phyloP scores from a whole-genome alignment of 1,139 yeast genomes.

The Blastobotrys elegans region DNA sequence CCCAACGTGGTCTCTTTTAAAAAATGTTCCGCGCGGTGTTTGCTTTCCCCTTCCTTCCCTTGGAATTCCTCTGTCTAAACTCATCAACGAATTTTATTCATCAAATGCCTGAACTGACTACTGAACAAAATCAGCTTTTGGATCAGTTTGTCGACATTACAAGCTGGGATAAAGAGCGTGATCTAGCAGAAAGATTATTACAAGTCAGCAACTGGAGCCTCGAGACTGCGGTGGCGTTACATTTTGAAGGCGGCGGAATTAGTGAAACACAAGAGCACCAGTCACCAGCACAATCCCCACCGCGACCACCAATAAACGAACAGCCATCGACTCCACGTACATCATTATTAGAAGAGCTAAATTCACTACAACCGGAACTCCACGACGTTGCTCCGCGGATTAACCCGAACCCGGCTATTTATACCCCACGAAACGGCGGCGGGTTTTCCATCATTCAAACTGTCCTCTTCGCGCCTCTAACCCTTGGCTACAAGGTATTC shows the following conservation, averaged over 20 bases:
- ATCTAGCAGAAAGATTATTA: conserved; percentile 25
- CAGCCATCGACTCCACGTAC: background rate
- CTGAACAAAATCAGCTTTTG: conserved; percentile 15
- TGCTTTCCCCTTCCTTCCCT: too few relatives aligned
- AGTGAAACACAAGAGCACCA: conserved; percentile 9
- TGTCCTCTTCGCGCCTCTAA: conserved; percentile 32
- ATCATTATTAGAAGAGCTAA: conserved; percentile 31
- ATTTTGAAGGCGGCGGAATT: conserved; percentile 28
- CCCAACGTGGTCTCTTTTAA: too few relatives aligned
- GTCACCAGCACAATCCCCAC: background rate
- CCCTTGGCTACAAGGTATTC: conserved; percentile 30
- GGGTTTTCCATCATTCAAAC: conserved; percentile 28
- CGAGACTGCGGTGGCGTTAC: conserved; percentile 30
- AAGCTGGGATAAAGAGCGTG: conserved; percentile 26
- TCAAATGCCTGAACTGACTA: background rate
- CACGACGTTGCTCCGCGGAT: conserved; percentile 23
- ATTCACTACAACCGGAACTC: conserved; percentile 18
- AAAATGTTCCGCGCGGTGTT: too few relatives aligned
- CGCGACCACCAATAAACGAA: conserved; percentile 1
- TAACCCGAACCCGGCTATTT: conserved; percentile 20
- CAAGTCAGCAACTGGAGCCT: conserved; percentile 30
- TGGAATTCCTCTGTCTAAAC: too few relatives aligned
- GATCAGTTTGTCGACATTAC: conserved; percentile 30
- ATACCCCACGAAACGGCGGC: conserved; percentile 20
- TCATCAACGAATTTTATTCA: background rate